A percentile compares a stretch with the other conserved stretches of the same genome.
Conservation (phyloP, 2,329 filamentous ascomycete genomes). For the Diaporthe destruens region DNA sequence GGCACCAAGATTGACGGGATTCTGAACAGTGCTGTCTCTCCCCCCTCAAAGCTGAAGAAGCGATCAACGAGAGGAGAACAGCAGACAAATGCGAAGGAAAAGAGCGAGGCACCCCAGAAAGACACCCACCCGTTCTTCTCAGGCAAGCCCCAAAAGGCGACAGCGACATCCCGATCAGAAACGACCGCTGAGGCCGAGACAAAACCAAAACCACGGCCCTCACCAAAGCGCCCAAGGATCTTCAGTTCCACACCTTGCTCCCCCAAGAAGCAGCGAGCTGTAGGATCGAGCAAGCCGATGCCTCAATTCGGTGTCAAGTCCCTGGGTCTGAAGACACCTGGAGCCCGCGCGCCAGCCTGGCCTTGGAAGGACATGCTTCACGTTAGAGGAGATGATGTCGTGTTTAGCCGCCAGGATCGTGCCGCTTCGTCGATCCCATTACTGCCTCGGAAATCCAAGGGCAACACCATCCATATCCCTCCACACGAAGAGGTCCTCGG, state of each 20-base stretch:
- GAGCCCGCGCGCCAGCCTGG: constrained; percentile 77
- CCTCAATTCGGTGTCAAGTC: constrained; percentile 61
- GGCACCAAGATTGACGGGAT: constrained; percentile 75
- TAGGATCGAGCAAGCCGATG: constrained; percentile 49
- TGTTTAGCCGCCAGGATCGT: neutral
- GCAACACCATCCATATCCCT: constrained; percentile 56
- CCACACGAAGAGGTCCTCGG: constrained; percentile 59
- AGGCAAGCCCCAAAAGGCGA: constrained; percentile 60
- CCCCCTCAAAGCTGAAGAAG: constrained; percentile 39
- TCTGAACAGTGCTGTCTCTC: constrained; percentile 53
- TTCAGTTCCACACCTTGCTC: constrained; percentile 68
- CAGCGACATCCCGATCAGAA: constrained; percentile 27
- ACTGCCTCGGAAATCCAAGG: constrained; percentile 63
- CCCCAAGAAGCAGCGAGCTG: constrained; percentile 56
- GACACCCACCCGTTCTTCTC: constrained; percentile 75
- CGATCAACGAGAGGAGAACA: constrained; percentile 47
- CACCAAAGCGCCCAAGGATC: constrained; percentile 51
- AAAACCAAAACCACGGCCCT: constrained; percentile 45
- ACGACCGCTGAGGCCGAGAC: constrained; percentile 41
- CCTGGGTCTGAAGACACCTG: constrained; percentile 70
- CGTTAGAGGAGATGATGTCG: constrained; percentile 62
- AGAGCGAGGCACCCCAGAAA: constrained; percentile 47
- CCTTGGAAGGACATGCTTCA: constrained; percentile 75
- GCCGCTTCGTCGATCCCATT: neutral
- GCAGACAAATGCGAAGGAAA: constrained; percentile 47